A percentile compares a stretch with the other conserved stretches of the same genome.
phyloP scores from a whole-genome alignment of 2,329 filamentous ascomycete genomes.

The Fusarium brachygibbosum region DNA sequence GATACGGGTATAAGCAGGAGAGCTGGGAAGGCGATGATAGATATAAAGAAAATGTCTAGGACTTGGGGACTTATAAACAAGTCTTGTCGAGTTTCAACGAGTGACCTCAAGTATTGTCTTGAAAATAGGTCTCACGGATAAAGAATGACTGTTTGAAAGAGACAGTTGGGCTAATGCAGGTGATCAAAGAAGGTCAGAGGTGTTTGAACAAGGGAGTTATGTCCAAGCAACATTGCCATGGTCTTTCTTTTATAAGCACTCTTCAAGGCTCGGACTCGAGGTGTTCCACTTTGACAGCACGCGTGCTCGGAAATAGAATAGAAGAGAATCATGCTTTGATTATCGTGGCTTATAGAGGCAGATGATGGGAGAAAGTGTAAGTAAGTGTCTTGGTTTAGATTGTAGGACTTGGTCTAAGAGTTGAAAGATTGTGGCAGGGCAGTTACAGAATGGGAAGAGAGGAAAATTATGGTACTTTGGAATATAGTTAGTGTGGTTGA shows the following conservation, averaged over 20 bases:
- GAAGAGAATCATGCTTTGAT: not conserved
- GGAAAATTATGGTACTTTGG: slow-evolving; percentile 9
- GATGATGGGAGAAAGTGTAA: slow-evolving; percentile 41
- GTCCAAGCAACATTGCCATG: not conserved
- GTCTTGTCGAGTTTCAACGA: slow-evolving; percentile 20
- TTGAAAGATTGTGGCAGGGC: slow-evolving; percentile 26
- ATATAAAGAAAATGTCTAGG: slow-evolving; percentile 29
- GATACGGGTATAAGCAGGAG: slow-evolving; percentile 5
- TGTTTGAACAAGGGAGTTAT: slow-evolving; percentile 29
- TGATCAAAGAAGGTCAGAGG: slow-evolving; percentile 49
- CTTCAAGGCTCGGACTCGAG: slow-evolving; percentile 7
- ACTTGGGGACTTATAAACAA: slow-evolving; percentile 10
- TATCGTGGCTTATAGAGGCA: slow-evolving; percentile 37
- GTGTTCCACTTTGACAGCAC: slow-evolving; percentile 31
- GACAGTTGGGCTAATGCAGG: slow-evolving; percentile 45
- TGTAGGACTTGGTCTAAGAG: slow-evolving; percentile 26
- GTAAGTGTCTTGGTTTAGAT: slow-evolving; percentile 15
- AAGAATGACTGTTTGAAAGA: slow-evolving; percentile 44
- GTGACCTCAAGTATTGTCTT: slow-evolving; percentile 46
- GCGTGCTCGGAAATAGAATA: slow-evolving; percentile 15
- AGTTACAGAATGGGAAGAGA: not conserved
- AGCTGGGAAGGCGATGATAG: slow-evolving; percentile 11
- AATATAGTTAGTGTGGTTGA: slow-evolving; percentile 6
- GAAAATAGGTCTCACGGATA: slow-evolving; percentile 31
- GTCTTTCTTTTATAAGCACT: slow-evolving; percentile 26